Base-by-base conservation (phyloP, 768 basidiomycete species). In the Phlegmacium glaucopus region DNA sequence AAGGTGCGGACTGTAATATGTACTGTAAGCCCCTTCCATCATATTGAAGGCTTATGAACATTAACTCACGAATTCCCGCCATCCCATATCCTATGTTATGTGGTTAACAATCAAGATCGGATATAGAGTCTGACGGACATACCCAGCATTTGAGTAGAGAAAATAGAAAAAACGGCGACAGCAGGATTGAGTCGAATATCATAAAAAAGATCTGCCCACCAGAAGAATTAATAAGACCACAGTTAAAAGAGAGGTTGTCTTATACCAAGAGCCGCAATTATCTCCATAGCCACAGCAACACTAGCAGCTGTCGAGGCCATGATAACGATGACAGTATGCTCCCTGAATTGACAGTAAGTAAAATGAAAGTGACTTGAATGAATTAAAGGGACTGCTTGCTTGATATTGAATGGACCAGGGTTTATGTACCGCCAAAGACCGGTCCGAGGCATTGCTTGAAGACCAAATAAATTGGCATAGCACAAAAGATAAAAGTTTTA, bases 371-470 rank as follows among this genome's bases (percentile, higher is more conserved):
- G 42, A 26, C 11, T 27, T 18, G 25, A 35, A 30, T 17, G 9
- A 16, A 26, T 16, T 16, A 9, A 42, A 2, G 18, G 27, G n/a
- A 25, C 16, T 28, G 35, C 60, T 38, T 27, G 72, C 74, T 78
- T 78, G 60, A 79, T 75, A 55, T 79, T 80, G 65, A 80, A 80
- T 7, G 79, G 77, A 0, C 78, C 78, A 10, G 79, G 79, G 51
- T 80, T 80, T 4, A 80, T 57, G 56, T 72, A 75, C 6, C 66
- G 59, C 72, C 73, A 79, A 27, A 55, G 60, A 8, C 77, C 76
- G 25, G 58, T 54, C 36, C 63, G 63, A n/a, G 77, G 77, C 9
- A 78, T 58, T 9, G 72, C 38, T 16, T 54, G 42, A n/a, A 39
- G 44, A 28, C 26, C 11, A 36, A 32, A 30, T 4, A 34, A 16